phyloP scores from a whole-genome alignment of 1,284 basidiomycete species.

The Amylostereum areolatum region DNA sequence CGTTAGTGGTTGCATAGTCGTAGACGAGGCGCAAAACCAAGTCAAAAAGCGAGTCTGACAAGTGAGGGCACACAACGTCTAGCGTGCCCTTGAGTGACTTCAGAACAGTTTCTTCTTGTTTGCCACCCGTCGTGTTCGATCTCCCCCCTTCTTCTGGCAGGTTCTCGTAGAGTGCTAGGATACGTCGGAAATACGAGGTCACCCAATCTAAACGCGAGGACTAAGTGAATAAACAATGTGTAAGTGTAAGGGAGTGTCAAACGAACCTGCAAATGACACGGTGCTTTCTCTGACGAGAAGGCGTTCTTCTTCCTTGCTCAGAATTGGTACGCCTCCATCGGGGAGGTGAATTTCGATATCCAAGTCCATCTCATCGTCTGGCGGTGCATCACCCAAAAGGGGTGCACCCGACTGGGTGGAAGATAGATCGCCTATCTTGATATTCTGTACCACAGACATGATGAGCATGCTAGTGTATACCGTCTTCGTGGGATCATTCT shows the following conservation, averaged over 20 bases:
- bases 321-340: slow-evolving; percentile 43
- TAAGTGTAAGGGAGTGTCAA: background rate
- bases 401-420: slow-evolving; percentile 49
- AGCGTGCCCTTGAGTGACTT: slow-evolving; percentile 80
- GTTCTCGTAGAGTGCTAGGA: slow-evolving; percentile 87
- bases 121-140: slow-evolving; percentile 78
- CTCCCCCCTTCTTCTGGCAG: slow-evolving; percentile 90
- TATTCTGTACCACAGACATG: slow-evolving; percentile 69
- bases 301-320: slow-evolving; percentile 70
- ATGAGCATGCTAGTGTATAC: slow-evolving; percentile 79
- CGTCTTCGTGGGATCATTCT: slow-evolving; percentile 95
- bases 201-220: slow-evolving; percentile 68
- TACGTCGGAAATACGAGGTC: slow-evolving; percentile 78
- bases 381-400: slow-evolving; percentile 44
- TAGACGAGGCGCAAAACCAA: slow-evolving; percentile 81
- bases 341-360: slow-evolving; percentile 43
- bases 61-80: slow-evolving; percentile 82
- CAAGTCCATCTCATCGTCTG: slow-evolving; percentile 50
- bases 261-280: slow-evolving; percentile 68
- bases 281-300: slow-evolving; percentile 73
- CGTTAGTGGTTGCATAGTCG: slow-evolving; percentile 83
- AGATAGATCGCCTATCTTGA: slow-evolving; percentile 80
- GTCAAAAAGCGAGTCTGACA: slow-evolving; percentile 86
- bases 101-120: slow-evolving; percentile 79
- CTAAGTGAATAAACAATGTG: background rate